phyloP scores from a whole-genome alignment of 768 basidiomycete genomes.

The Crassisporium funariophilum region DNA sequence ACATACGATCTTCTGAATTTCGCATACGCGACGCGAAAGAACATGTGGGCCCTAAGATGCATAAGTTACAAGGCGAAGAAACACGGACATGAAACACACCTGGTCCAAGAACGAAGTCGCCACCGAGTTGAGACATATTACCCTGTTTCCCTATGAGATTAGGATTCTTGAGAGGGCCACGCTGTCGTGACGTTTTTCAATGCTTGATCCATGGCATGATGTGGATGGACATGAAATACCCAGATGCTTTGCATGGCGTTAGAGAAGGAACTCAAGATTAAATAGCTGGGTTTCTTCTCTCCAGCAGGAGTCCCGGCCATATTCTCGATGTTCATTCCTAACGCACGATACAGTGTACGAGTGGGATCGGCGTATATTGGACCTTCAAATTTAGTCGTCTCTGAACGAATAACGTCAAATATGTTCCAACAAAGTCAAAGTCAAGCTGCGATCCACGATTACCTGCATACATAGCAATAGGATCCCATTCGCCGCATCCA shows the following conservation, averaged over 20 bases:
- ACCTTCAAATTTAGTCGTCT: constrained; percentile 46
- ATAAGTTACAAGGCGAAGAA: not conserved
- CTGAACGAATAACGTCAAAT: constrained; percentile 28
- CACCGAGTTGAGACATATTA: constrained; percentile 61
- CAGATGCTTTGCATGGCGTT: constrained; percentile 36
- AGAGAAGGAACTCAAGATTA: constrained; percentile 30
- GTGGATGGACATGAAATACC: not conserved
- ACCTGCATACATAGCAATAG: constrained; percentile 54
- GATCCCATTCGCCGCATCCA: constrained; percentile 61
- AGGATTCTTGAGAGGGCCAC: constrained; percentile 45
- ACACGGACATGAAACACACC: constrained; percentile 39
- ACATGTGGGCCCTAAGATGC: constrained; percentile 42
- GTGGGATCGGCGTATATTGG: constrained; percentile 68
- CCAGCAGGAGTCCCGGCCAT: constrained; percentile 46
- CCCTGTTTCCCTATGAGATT: constrained; percentile 61
- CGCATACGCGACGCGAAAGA: constrained; percentile 59
- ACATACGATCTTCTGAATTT: constrained; percentile 62
- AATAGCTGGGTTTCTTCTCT: constrained; percentile 48
- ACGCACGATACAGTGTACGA: constrained; percentile 54
- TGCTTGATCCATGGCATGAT: too few relatives aligned
- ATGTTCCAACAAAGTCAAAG: not conserved
- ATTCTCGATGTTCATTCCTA: constrained; percentile 62
- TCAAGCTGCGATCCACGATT: constrained; percentile 3
- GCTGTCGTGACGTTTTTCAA: too few relatives aligned
- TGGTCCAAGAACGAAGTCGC: constrained; percentile 64